Percentiles rank a stretch among this genome's conserved stretches.
Conservation (phyloP, 192 early-diverging fungal species). For the Entophlyctis luteolus region DNA sequence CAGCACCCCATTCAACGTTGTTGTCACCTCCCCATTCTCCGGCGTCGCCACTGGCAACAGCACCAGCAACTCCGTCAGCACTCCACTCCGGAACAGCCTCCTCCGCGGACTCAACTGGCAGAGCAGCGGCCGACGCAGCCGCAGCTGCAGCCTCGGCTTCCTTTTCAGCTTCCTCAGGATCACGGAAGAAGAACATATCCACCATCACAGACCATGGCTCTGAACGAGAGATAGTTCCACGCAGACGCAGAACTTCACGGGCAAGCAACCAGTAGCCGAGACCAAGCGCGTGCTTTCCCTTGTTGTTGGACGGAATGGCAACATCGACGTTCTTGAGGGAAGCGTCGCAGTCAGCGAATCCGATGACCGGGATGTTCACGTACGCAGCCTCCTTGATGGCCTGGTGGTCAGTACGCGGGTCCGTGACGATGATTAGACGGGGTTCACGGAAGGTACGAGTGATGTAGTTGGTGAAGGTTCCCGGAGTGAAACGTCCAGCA, state of each 20-base stretch:
- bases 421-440: constrained; percentile 93
- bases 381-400: constrained; percentile 98
- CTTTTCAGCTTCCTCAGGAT: constrained; percentile 96
- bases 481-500: constrained; percentile 99
- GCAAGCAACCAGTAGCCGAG: constrained; percentile 96
- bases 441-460: constrained; percentile 99
- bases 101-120: background rate
- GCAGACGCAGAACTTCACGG: constrained; percentile 97
- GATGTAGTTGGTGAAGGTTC: constrained; percentile 99
- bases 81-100: constrained; percentile 24
- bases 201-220: constrained; percentile 95
- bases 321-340: constrained; percentile 92
- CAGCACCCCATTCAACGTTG: constrained; percentile 30
- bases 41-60: constrained; percentile 2
- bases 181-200: constrained; percentile 99
- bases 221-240: constrained; percentile 83
- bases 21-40: constrained; percentile 32
- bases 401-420: constrained; percentile 98
- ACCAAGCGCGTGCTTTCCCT: constrained; percentile 98
- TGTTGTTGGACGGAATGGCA: constrained; percentile 99
- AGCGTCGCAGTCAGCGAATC: constrained; percentile 97
- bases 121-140: constrained; percentile 17
- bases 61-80: constrained; percentile 22
- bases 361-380: constrained; percentile 99
- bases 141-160: constrained; percentile 62